Conservation (phyloP, 345 rosid species). For the Pistacia integerrima region DNA sequence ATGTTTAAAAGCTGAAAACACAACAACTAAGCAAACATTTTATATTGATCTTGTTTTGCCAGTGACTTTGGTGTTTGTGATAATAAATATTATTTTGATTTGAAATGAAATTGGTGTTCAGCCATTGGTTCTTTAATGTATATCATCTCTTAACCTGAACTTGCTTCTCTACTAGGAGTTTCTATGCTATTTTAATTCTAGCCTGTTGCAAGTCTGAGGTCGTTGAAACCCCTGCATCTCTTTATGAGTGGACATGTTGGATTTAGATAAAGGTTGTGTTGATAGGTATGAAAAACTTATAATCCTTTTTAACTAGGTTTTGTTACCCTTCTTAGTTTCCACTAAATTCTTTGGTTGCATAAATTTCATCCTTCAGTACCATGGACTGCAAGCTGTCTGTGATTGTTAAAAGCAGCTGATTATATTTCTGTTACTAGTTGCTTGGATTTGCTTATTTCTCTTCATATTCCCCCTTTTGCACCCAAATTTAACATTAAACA, state of each 20-base stretch:
- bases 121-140: not conserved
- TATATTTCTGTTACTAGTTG: not conserved
- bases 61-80: not conserved
- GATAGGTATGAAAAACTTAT: not conserved
- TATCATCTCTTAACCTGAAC: not conserved
- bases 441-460: not conserved
- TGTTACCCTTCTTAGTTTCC: not conserved
- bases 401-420: not conserved
- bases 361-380: not conserved
- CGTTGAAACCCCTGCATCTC: not conserved
- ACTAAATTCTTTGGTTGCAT: not conserved
- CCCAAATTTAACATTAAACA: not conserved
- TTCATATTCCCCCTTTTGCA: not conserved
- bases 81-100: too few species aligned
- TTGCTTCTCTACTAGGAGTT: not conserved
- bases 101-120: not conserved
- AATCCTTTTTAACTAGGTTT: not conserved
- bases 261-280: not conserved
- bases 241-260: not conserved
- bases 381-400: not conserved
- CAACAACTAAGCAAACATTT: not conserved
- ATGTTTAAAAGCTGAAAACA: too few species aligned
- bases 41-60: not conserved
- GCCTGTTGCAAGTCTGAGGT: not conserved
- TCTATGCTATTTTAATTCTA: not conserved